Evolutionary conservation across 306 rosid species (phyloP).

Genomic region (Clitoria ternatea): DNA sequence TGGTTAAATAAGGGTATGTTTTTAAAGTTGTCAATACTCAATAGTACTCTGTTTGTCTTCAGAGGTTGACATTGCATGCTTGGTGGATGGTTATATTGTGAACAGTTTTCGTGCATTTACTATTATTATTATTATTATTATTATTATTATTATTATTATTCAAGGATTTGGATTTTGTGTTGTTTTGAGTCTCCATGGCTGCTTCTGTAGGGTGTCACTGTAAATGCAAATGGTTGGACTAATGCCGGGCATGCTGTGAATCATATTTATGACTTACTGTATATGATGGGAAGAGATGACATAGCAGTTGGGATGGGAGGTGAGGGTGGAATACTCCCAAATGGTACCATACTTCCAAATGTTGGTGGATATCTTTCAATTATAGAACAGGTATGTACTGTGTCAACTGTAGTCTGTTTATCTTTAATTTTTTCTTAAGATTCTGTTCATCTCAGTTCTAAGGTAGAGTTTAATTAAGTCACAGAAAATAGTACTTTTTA

Average conservation of each 20-base stretch:
- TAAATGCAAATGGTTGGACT: constrained; percentile 83
- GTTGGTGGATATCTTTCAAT: constrained; percentile 95
- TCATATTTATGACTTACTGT: constrained; percentile 81
- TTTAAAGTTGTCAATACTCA: background rate
- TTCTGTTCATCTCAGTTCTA: too few species aligned
- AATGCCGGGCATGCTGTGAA: constrained; percentile 82
- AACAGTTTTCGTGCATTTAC: background rate
- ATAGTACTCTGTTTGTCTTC: background rate
- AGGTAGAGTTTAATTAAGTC: too few species aligned
- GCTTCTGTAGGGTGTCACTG: constrained; percentile 59
- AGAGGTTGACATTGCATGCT: constrained; percentile 1
- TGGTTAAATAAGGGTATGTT: background rate
- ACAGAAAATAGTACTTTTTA: too few species aligned
- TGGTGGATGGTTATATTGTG: background rate
- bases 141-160: too few species aligned
- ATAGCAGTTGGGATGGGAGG: constrained; percentile 90
- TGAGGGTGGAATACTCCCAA: constrained; percentile 72
- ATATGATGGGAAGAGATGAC: constrained; percentile 94
- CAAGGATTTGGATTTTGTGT: background rate
- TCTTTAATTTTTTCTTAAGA: too few species aligned
- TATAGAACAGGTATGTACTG: constrained; percentile 70
- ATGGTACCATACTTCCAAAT: constrained; percentile 71
- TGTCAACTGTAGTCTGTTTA: background rate
- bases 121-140: too few species aligned
- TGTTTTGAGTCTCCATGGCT: background rate